Base-by-base conservation (phyloP, 73 alveolate species). In the Symbiodinium natans region DNA sequence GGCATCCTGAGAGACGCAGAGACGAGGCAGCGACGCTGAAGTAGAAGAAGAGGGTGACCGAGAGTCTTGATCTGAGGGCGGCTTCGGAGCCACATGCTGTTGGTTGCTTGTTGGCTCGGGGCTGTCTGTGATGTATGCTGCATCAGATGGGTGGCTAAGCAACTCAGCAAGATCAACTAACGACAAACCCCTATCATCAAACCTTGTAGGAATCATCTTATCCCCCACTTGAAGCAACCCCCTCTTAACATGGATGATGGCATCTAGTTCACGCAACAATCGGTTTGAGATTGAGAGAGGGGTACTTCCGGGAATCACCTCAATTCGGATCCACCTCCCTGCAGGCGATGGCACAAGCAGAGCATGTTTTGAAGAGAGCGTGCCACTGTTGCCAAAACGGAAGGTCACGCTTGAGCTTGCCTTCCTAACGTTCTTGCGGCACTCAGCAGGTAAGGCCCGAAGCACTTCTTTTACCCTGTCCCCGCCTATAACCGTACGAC, bases 321-420 rank as follows among this genome's bases (percentile, higher is more conserved):
- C 90, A 38, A 82, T 40, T 4, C 90, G 36, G 63, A 82, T 38
- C 90, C 90, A 82, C 17, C 41, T 41, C 19, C 48, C 31, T 13
- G 10, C 71, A 1, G 19, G 13, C 25, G 40, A 4, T 2, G 71
- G 63, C 1, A 82, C 5, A 3, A 38, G 48, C 2, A 82, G 21
- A 11, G 90, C 90, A 40, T 40, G 17, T 23, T 38, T 10, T n/a
- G 71, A 13, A 8, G 5, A 25, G 42, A 82, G 90, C 41, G 71
- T 40, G 71, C 90, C 90, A 82, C 90, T 82, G 71, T 80, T 80
- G 23, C 87, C 87, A 17, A 80, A 80, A 34, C 87, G 52, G 33
- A 80, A 80, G 29, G 23, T 41, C 31, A 38, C 63, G 1, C 41
- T 15, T 13, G 90, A 82, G 11, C 73, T 41, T 23, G 17, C 41